Evolutionary conservation across 306 rosid genomes (phyloP).

Genomic region (Ziziphus jujuba): DNA sequence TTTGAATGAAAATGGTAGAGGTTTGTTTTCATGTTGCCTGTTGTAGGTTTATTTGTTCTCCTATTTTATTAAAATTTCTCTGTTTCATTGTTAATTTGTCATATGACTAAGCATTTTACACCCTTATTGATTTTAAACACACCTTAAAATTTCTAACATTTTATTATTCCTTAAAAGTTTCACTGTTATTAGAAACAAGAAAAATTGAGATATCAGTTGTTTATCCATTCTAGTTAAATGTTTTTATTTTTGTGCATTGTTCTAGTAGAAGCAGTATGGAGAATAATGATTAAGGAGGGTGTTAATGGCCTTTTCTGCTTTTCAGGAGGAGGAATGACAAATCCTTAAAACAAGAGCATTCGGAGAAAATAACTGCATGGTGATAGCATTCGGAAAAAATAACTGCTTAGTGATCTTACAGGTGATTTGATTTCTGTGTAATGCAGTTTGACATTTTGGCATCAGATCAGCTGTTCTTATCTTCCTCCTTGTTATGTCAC

Average conservation of each 20-base stretch:
- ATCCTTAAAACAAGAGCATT: conserved; percentile 23
- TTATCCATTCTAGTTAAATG: not conserved
- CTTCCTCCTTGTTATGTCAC: not conserved
- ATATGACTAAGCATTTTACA: not conserved
- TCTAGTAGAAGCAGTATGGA: not conserved
- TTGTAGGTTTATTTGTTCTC: not conserved
- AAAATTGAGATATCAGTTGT: too few species aligned
- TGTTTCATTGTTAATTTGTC: not conserved
- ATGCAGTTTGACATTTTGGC: not conserved
- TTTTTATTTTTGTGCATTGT: not conserved
- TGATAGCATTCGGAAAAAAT: conserved; percentile 34
- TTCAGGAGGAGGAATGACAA: conserved; percentile 44
- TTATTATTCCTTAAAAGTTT: too few species aligned
- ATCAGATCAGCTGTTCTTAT: not conserved
- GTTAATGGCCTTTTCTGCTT: conserved; percentile 10
- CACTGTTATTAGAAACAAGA: too few species aligned
- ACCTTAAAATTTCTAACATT: not conserved
- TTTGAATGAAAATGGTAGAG: not conserved
- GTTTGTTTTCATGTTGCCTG: not conserved
- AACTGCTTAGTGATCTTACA: conserved; percentile 26
- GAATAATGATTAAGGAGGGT: not conserved
- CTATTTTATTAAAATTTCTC: not conserved
- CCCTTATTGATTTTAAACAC: not conserved
- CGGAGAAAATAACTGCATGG: conserved; percentile 38
- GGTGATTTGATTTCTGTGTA: conserved; percentile 3